phyloP scores from a whole-genome alignment of 768 basidiomycete genomes.

The Xerocomellus amylosporus region DNA sequence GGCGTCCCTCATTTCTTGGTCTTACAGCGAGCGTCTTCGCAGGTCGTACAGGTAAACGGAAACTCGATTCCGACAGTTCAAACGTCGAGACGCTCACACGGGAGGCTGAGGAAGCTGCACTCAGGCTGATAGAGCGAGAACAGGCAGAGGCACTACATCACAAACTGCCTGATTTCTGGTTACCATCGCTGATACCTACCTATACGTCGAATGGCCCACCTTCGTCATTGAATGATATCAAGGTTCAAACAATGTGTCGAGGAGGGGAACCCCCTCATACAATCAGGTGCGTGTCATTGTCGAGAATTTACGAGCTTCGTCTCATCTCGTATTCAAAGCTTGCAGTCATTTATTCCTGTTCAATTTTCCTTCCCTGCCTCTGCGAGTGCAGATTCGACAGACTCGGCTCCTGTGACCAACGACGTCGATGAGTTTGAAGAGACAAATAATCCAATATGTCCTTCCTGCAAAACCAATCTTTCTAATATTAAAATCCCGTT shows the following conservation, averaged over 20 bases:
- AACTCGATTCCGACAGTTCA: conserved; percentile 78
- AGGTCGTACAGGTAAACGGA: conserved; percentile 72
- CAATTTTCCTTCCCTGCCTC: conserved; percentile 61
- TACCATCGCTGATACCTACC: conserved; percentile 88
- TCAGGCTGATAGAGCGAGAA: conserved; percentile 78
- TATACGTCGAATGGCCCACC: conserved; percentile 62
- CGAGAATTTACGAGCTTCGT: background rate
- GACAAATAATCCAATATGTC: conserved; percentile 66
- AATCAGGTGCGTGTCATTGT: conserved; percentile 56
- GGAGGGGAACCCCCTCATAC: conserved; percentile 77
- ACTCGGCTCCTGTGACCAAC: conserved; percentile 37
- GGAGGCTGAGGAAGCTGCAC: conserved; percentile 87
- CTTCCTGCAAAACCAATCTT: conserved; percentile 80
- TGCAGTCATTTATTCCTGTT: conserved; percentile 81
- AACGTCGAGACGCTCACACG: conserved; percentile 66
- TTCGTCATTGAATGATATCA: conserved; percentile 70
- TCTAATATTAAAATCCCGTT: conserved; percentile 75
- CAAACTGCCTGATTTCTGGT: conserved; percentile 97
- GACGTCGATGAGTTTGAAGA: conserved; percentile 50
- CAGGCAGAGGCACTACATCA: conserved; percentile 80
- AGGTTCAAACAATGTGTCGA: conserved; percentile 85
- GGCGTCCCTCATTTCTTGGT: background rate
- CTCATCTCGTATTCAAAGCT: conserved; percentile 39
- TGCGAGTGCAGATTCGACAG: conserved; percentile 37
- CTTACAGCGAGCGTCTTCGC: conserved; percentile 6